Conservation (phyloP, 257 asterid species). For the Capsicum rhomboideum region DNA sequence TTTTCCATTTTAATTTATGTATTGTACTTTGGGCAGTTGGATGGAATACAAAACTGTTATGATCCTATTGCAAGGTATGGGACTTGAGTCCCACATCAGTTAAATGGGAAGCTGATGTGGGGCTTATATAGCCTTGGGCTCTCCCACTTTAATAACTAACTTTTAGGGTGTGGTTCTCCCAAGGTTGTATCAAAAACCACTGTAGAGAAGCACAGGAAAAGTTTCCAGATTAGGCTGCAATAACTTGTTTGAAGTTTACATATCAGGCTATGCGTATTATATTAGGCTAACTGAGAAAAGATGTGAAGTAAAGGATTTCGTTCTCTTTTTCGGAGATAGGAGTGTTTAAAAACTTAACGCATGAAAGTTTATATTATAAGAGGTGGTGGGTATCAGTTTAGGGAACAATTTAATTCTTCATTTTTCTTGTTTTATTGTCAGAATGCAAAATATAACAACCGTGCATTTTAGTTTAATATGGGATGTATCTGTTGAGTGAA, state of each 20-base stretch:
- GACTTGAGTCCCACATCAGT: too few relatives aligned
- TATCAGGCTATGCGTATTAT: not conserved
- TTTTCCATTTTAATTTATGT: not conserved
- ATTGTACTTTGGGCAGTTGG: not conserved
- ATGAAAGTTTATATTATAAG: not conserved
- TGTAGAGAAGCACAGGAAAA: not conserved
- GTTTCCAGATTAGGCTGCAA: not conserved
- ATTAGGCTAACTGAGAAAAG: too few relatives aligned
- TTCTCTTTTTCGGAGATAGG: too few relatives aligned
- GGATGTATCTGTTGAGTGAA: not conserved
- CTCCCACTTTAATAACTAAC: too few relatives aligned
- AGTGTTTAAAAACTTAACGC: not conserved
- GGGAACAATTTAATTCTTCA: not conserved
- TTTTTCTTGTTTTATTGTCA: not conserved
- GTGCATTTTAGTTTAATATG: not conserved
- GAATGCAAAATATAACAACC: not conserved
- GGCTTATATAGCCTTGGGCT: too few relatives aligned
- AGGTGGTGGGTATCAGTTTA: not conserved
- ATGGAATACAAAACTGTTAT: not conserved
- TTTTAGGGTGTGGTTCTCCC: too few relatives aligned
- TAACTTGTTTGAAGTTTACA: not conserved
- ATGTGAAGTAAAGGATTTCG: too few relatives aligned
- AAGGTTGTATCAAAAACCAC: too few relatives aligned
- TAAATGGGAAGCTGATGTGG: too few relatives aligned
- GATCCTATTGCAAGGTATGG: too few relatives aligned